Percentiles rank a stretch among this genome's conserved stretches.
Evolutionary conservation across 495 filamentous ascomycete genomes (phyloP).

Genomic region (Penicillium antarcticum): DNA sequence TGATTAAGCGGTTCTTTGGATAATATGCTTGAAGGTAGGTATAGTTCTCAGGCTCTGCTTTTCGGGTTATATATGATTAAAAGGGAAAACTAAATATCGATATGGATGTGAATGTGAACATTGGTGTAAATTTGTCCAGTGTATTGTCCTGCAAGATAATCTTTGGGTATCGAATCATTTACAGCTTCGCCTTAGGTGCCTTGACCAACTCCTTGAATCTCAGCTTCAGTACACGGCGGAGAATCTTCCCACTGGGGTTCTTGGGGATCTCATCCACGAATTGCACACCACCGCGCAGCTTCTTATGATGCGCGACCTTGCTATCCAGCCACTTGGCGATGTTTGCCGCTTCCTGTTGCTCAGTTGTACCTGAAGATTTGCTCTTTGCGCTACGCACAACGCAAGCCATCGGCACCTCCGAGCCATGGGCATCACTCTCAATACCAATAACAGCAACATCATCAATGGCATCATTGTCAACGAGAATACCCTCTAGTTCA

Average conservation of each 20-base stretch:
- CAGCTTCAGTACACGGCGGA: slow-evolving; percentile 66
- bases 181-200: slow-evolving; percentile 42
- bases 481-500: slow-evolving; percentile 77
- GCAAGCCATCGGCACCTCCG: slow-evolving; percentile 83
- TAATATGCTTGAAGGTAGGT: too few species aligned
- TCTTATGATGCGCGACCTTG: slow-evolving; percentile 70
- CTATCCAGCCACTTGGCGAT: slow-evolving; percentile 60
- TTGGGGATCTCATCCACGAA: slow-evolving; percentile 85
- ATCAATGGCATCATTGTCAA: slow-evolving; percentile 66
- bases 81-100: too few species aligned
- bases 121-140: not conserved
- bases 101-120: not conserved
- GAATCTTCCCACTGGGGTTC: slow-evolving; percentile 82
- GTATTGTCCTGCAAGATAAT: not conserved
- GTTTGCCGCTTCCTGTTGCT: slow-evolving; percentile 55
- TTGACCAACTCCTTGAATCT: slow-evolving; percentile 46
- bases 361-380: slow-evolving; percentile 49
- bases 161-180: slow-evolving; percentile 4
- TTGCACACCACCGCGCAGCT: slow-evolving; percentile 73
- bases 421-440: slow-evolving; percentile 64
- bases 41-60: too few species aligned
- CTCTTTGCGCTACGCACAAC: slow-evolving; percentile 56
- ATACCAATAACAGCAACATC: slow-evolving; percentile 86
- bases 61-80: not conserved
- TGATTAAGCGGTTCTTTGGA: slow-evolving; percentile 40